Evolutionary conservation across 2,329 filamentous ascomycete genomes (phyloP).

Genomic region (Sporothrix brunneoviolacea): DNA sequence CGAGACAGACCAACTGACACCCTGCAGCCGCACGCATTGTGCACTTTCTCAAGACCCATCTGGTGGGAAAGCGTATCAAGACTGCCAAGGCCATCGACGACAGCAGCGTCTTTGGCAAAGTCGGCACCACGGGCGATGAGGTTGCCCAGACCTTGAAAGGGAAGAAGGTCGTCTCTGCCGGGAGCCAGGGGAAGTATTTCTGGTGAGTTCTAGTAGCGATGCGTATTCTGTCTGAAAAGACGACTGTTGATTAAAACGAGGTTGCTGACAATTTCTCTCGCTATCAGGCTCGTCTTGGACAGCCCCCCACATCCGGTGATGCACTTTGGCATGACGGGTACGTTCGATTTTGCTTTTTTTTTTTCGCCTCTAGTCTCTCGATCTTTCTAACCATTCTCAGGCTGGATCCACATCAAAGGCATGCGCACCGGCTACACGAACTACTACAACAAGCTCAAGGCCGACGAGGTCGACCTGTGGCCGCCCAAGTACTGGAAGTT

Average conservation of each 20-base stretch:
- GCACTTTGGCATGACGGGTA: constrained; percentile 72
- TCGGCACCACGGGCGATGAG: constrained; percentile 67
- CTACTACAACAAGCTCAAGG: constrained; percentile 68
- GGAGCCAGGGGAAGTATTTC: constrained; percentile 95
- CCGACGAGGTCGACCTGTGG: constrained; percentile 60
- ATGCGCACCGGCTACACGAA: constrained; percentile 71
- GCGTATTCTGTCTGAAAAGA: not conserved
- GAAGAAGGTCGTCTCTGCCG: constrained; percentile 60
- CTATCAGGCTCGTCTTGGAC: constrained; percentile 48
- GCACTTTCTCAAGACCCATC: constrained; percentile 72
- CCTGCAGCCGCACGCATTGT: constrained; percentile 60
- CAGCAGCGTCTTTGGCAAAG: constrained; percentile 82
- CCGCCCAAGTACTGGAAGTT: constrained; percentile 91
- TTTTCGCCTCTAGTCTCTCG: not conserved
- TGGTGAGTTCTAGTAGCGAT: constrained; percentile 45
- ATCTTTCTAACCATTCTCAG: constrained; percentile 18
- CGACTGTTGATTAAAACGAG: not conserved
- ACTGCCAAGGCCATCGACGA: constrained; percentile 70
- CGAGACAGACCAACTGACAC: not conserved
- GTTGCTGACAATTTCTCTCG: not conserved
- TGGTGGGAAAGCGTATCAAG: constrained; percentile 76
- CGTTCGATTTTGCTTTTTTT: not conserved
- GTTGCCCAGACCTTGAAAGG: constrained; percentile 69
- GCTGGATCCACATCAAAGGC: constrained; percentile 84
- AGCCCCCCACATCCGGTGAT: constrained; percentile 80